Conservation (phyloP, 2,329 filamentous ascomycete species). For the Rachicladosporium sp. region DNA sequence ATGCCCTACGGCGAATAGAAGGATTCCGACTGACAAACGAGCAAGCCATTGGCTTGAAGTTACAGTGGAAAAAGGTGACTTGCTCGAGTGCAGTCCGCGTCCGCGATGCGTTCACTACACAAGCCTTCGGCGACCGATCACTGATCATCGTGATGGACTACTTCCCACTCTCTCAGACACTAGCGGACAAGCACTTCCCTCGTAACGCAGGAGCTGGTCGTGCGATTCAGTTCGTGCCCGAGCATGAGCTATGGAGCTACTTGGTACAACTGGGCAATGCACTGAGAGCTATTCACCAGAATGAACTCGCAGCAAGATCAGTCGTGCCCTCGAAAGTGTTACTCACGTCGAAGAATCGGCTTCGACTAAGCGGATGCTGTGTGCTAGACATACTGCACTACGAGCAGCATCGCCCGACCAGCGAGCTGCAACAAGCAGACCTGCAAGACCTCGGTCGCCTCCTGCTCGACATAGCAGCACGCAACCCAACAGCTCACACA, state of each 20-base stretch:
- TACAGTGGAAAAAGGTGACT: conserved; percentile 77
- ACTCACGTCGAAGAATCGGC: conserved; percentile 76
- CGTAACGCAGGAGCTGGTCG: conserved; percentile 8
- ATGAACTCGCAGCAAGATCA: conserved; percentile 70
- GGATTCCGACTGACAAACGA: conserved; percentile 82
- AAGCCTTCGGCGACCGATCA: conserved; percentile 88
- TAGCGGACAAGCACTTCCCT: conserved; percentile 68
- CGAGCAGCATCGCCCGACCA: conserved; percentile 54
- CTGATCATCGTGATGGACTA: conserved; percentile 91
- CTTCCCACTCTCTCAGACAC: conserved; percentile 77
- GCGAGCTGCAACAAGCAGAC: conserved; percentile 79
- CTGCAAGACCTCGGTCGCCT: conserved; percentile 72
- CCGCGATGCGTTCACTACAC: conserved; percentile 84
- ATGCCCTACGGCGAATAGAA: conserved; percentile 76
- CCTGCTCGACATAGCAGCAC: conserved; percentile 65
- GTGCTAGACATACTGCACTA: conserved; percentile 82
- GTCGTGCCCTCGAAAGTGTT: conserved; percentile 83
- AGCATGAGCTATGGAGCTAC: conserved; percentile 79
- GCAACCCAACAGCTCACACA: conserved; percentile 33
- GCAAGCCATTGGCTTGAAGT: conserved; percentile 71
- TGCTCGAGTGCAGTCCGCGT: conserved; percentile 75
- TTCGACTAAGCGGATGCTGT: conserved; percentile 77
- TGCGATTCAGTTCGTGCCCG: conserved; percentile 28
- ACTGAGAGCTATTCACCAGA: conserved; percentile 70
- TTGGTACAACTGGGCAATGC: conserved; percentile 84